phyloP scores from a whole-genome alignment of 2,329 filamentous ascomycete species.

The Saccharata proteae region DNA sequence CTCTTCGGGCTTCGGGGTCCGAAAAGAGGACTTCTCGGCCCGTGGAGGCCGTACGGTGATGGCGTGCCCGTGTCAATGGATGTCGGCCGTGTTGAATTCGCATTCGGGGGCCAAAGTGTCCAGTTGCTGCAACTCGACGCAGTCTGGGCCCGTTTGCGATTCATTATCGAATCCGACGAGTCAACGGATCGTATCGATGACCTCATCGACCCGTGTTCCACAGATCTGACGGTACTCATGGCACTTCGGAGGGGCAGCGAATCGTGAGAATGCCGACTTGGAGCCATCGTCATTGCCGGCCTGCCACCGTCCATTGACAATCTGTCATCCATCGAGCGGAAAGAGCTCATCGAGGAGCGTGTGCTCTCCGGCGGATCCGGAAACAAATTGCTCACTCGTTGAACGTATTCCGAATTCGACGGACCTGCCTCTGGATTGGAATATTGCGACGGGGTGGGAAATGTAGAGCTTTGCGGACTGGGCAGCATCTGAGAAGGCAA shows the following conservation, averaged over 20 bases:
- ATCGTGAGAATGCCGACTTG: background rate
- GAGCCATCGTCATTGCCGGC: too few species aligned
- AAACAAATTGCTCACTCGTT: constrained; percentile 1
- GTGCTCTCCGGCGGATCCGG: constrained; percentile 3
- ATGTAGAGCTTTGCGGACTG: constrained; percentile 1
- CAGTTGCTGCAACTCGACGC: constrained; percentile 7
- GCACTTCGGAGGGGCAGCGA: background rate
- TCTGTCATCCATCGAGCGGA: too few species aligned
- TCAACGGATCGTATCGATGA: constrained; percentile 4
- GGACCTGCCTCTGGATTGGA: background rate
- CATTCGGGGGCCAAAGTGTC: constrained; percentile 5
- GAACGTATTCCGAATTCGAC: background rate
- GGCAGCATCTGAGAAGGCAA: constrained; percentile 5
- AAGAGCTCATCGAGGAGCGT: constrained; percentile 2
- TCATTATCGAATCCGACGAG: constrained; percentile 3
- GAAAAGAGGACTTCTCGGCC: constrained; percentile 1
- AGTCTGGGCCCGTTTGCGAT: too few species aligned
- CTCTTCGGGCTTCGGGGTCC: constrained; percentile 1
- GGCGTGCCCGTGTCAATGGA: constrained; percentile 7
- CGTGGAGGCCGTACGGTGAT: constrained; percentile 4
- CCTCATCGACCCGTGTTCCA: constrained; percentile 1
- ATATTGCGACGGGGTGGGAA: background rate
- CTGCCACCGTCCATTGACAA: too few species aligned
- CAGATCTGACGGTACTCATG: constrained; percentile 1
- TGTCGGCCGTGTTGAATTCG: constrained; percentile 4